These are phyloP conservation scores for Triangularia verruculosa DNA, from an alignment of 2,329 filamentous ascomycete genomes.

Conservation along the genomic window DNA sequence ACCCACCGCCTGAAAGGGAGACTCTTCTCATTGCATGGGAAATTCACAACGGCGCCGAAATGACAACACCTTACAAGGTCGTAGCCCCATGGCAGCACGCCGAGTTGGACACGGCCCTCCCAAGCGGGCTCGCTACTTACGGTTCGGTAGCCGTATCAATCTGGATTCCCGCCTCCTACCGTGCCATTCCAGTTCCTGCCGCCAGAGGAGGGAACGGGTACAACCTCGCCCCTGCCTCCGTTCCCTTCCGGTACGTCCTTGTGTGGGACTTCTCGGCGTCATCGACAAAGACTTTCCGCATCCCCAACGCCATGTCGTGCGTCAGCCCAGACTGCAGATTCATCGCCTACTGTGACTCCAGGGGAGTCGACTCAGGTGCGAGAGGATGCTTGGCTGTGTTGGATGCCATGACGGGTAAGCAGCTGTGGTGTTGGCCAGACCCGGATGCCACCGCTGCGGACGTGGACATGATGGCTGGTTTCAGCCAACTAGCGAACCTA, in stretches of 20 bases:
- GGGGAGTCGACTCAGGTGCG: conserved; percentile 33
- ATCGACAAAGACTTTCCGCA: conserved; percentile 38
- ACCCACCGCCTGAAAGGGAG: conserved; percentile 38
- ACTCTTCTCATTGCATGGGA: conserved; percentile 42
- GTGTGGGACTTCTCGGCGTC: conserved; percentile 41
- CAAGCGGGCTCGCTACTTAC: conserved; percentile 37
- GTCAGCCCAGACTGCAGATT: conserved; percentile 41
- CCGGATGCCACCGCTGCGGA: conserved; percentile 27
- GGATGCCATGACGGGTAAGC: conserved; percentile 37
- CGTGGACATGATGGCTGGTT: conserved; percentile 27
- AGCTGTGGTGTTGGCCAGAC: conserved; percentile 41
- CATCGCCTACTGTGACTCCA: conserved; percentile 40
- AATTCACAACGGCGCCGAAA: conserved; percentile 30
- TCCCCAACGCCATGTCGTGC: conserved; percentile 39
- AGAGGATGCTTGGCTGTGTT: conserved; percentile 37
- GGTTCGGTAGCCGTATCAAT: conserved; percentile 40
- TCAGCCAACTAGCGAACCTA: conserved; percentile 36
- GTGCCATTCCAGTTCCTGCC: conserved; percentile 32
- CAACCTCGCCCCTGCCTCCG: conserved; percentile 35
- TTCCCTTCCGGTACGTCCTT: conserved; percentile 36
- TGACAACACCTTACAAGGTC: conserved; percentile 36
- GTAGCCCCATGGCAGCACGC: conserved; percentile 38
- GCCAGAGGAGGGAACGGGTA: conserved; percentile 30
- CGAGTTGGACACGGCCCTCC: conserved; percentile 40
- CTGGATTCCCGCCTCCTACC: conserved; percentile 41